phyloP scores from a whole-genome alignment of 495 filamentous ascomycete species.

The Aspergillus asperescens region DNA sequence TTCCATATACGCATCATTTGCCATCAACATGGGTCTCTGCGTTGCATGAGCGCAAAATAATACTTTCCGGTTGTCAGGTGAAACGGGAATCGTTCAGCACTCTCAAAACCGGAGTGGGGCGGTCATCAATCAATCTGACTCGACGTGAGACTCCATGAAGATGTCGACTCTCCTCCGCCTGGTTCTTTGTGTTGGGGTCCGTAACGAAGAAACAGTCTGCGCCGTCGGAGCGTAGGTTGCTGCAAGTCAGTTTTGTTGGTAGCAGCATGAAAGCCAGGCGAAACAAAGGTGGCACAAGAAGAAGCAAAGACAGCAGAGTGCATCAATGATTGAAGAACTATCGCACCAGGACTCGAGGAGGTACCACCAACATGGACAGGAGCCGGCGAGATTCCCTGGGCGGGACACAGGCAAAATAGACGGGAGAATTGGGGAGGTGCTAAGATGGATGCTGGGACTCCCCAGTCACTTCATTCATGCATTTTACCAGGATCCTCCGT shows the following conservation, averaged over 20 bases:
- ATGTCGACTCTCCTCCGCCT: not conserved
- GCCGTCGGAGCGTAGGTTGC: not conserved
- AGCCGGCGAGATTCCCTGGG: too few relatives aligned
- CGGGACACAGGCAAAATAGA: too few relatives aligned
- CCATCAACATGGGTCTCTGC: not conserved
- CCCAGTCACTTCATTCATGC: not conserved
- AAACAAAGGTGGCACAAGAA: constrained; percentile 3
- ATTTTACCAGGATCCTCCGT: not conserved
- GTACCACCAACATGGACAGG: too few relatives aligned
- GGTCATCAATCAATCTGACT: not conserved
- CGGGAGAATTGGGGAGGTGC: not conserved
- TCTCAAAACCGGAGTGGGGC: not conserved
- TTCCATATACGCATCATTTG: not conserved
- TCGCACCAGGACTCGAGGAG: not conserved
- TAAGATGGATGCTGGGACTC: not conserved
- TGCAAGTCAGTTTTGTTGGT: not conserved
- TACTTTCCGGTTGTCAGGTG: not conserved
- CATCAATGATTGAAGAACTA: constrained; percentile 4
- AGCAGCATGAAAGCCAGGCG: not conserved
- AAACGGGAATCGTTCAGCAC: not conserved
- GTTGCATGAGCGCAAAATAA: not conserved
- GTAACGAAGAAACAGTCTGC: not conserved
- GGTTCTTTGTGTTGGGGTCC: not conserved
- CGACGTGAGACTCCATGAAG: not conserved
- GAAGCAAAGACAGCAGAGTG: not conserved